Evolutionary conservation across 139 green algal genomes (phyloP).

Genomic region (Haematococcus lacustris): DNA sequence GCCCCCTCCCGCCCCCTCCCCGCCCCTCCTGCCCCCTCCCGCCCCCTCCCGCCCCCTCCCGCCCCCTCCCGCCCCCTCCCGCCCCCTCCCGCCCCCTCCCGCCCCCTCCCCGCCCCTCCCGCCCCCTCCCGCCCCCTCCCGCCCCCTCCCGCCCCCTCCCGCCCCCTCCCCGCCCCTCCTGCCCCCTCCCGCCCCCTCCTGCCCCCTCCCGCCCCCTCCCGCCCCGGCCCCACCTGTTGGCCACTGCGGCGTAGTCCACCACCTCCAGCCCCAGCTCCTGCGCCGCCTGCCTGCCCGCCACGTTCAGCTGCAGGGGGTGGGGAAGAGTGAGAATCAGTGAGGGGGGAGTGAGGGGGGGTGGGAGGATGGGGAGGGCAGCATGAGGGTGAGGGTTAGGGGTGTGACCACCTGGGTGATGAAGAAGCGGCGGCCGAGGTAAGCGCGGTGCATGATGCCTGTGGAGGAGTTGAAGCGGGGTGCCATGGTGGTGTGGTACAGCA

Average conservation of each 20-base stretch:
- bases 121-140: too few relatives aligned
- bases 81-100: too few relatives aligned
- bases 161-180: too few relatives aligned
- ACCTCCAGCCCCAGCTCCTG: slow-evolving; percentile 11
- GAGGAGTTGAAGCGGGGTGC: slow-evolving; percentile 1
- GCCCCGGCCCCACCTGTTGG: slow-evolving; percentile 8
- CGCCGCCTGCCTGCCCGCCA: neutral
- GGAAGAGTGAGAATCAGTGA: neutral
- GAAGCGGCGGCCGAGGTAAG: slow-evolving; percentile 5
- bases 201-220: too few relatives aligned
- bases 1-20: too few relatives aligned
- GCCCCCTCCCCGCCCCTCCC: too few relatives aligned
- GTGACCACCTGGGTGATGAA: neutral
- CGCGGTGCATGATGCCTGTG: slow-evolving; percentile 14
- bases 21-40: too few relatives aligned
- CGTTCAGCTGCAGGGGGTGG: slow-evolving; percentile 12
- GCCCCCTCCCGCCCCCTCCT: too few relatives aligned
- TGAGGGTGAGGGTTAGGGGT: neutral
- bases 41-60: too few relatives aligned
- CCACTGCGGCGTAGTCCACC: slow-evolving; percentile 12
- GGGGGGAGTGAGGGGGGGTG: too few relatives aligned
- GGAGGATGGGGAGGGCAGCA: neutral
- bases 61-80: too few relatives aligned
- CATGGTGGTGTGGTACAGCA: slow-evolving; percentile 9
- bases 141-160: too few relatives aligned